Evolutionary conservation across 2,329 filamentous ascomycete species (phyloP).

Genomic region (Alternaria arborescens): DNA sequence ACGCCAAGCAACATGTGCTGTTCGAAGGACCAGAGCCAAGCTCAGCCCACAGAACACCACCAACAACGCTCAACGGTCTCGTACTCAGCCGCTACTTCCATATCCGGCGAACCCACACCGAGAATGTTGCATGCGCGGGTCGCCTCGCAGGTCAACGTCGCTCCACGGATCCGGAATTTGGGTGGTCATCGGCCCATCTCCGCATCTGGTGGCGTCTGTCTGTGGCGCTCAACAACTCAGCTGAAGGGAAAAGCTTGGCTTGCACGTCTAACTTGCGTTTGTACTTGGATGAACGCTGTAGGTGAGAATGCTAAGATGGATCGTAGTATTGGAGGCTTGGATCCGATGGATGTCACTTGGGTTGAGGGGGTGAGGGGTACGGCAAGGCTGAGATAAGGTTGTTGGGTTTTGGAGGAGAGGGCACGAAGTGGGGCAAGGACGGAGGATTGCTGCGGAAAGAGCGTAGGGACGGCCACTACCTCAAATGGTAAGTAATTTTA

Average conservation of each 20-base stretch:
- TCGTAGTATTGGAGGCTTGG: background rate
- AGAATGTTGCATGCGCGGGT: background rate
- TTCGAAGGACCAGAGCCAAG: background rate
- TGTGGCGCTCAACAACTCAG: conserved; percentile 9
- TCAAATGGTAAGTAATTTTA: background rate
- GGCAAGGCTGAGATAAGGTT: background rate
- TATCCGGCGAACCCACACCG: background rate
- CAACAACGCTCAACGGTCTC: background rate
- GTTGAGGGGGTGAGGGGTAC: background rate
- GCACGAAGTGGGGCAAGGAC: background rate
- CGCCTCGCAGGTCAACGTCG: background rate
- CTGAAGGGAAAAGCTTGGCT: conserved; percentile 10
- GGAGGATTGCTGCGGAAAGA: background rate
- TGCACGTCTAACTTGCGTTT: background rate
- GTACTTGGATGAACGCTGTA: background rate
- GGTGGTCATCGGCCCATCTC: background rate
- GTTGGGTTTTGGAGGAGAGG: background rate
- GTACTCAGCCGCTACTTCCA: background rate
- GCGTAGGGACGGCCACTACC: background rate
- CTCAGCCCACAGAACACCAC: background rate
- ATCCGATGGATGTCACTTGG: background rate
- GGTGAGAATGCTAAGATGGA: background rate
- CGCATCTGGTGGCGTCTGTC: background rate
- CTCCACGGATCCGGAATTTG: background rate
- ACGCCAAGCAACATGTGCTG: background rate